A percentile compares a stretch with the other conserved stretches of the same genome.
These are phyloP conservation scores for Amaranthus tricolor DNA, from an alignment of 179 eudicot species.

Conservation along the genomic window DNA sequence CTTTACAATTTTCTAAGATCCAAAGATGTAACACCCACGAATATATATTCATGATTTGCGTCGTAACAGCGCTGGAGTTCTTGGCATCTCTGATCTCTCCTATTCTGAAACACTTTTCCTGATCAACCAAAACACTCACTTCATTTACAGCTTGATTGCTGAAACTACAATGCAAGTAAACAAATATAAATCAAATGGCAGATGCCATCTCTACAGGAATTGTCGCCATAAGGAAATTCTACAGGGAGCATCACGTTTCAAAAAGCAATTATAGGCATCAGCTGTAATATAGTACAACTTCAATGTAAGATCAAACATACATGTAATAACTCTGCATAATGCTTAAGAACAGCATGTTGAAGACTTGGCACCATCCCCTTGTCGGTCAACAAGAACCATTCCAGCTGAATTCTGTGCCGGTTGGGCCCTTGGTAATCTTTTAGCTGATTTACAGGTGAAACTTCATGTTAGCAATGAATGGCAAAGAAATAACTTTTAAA, in stretches of 20 bases:
- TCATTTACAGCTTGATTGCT: neutral
- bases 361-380: constrained; percentile 65
- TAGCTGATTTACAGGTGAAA: constrained; percentile 48
- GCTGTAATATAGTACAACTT: constrained; percentile 11
- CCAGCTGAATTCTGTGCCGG: constrained; percentile 89
- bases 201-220: constrained; percentile 9
- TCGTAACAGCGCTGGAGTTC: constrained; percentile 9
- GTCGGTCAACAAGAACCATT: constrained; percentile 90
- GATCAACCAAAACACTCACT: constrained; percentile 13
- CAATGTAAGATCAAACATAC: constrained; percentile 14
- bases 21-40: constrained; percentile 14
- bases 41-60: constrained; percentile 5
- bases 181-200: neutral
- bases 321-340: constrained; percentile 8
- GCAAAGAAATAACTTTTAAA: neutral
- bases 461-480: neutral
- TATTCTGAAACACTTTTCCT: constrained; percentile 22
- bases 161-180: neutral
- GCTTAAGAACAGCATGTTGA: constrained; percentile 76
- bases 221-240: neutral
- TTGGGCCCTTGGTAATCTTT: constrained; percentile 84
- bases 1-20: constrained; percentile 19
- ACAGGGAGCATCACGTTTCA: neutral
- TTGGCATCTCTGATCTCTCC: constrained; percentile 14
- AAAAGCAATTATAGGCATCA: constrained; percentile 9